Percentiles rank a stretch among this genome's conserved stretches.
phyloP scores from a whole-genome alignment of 306 rosid genomes.

The Morella rubra region DNA sequence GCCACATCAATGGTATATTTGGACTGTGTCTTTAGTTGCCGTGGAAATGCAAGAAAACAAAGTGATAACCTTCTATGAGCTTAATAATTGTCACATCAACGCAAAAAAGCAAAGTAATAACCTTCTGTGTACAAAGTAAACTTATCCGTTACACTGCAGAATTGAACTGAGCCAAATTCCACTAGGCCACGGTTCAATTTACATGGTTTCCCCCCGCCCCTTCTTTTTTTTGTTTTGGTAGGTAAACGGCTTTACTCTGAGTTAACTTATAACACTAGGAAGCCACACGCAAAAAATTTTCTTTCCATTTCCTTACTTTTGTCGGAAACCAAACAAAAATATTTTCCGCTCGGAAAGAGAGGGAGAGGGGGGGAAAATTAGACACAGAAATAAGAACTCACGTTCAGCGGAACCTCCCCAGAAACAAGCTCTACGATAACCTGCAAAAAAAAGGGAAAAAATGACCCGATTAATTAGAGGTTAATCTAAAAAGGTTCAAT shows the following conservation, averaged over 20 bases:
- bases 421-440: slow-evolving; percentile 5
- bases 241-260: background rate
- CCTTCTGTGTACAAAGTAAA: background rate
- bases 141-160: background rate
- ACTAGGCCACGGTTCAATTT: background rate
- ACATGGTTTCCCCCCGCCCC: background rate
- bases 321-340: slow-evolving; percentile 6
- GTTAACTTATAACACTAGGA: background rate
- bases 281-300: background rate
- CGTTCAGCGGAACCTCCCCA: slow-evolving; percentile 9
- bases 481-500: background rate
- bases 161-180: background rate
- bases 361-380: background rate
- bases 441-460: background rate
- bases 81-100: background rate
- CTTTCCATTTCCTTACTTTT: background rate
- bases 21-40: background rate
- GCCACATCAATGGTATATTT: background rate
- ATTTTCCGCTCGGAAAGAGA: background rate
- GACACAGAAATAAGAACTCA: slow-evolving; percentile 14
- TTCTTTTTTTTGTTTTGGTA: background rate
- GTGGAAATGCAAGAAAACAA: background rate
- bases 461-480: background rate
- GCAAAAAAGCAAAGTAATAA: background rate
- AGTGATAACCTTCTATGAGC: background rate